phyloP scores from a whole-genome alignment of 1,284 basidiomycete genomes.

The Anthracocystis walkeri region DNA sequence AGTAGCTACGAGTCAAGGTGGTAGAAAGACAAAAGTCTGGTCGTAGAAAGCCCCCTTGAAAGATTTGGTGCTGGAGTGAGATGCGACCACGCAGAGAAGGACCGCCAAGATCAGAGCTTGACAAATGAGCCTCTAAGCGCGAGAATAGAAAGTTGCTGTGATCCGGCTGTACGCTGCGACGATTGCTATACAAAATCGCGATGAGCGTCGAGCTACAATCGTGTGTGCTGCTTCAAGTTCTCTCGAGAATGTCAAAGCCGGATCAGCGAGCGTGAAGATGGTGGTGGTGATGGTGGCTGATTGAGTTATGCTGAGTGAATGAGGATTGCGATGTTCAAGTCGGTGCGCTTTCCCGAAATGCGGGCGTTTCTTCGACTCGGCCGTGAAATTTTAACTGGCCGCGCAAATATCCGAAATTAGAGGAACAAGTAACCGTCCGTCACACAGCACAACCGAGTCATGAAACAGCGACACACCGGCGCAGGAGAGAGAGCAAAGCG shows the following conservation, averaged over 20 bases:
- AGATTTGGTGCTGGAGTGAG: no score
- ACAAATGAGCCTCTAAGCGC: background rate
- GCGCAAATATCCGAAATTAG: constrained; percentile 33
- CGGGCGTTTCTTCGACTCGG: constrained; percentile 37
- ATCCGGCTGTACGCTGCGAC: constrained; percentile 11
- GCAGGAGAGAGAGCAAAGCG: no score
- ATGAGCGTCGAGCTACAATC: background rate
- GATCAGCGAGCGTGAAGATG: constrained; percentile 9
- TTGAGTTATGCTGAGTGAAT: background rate
- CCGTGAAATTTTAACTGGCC: constrained; percentile 13
- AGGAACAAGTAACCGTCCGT: constrained; percentile 30
- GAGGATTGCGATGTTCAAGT: constrained; percentile 14
- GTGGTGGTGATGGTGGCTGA: constrained; percentile 5
- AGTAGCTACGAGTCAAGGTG: no score
- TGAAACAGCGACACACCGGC: constrained; percentile 13
- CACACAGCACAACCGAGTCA: constrained; percentile 19
- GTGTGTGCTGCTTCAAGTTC: background rate
- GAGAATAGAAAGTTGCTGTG: constrained; percentile 4
- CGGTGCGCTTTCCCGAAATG: background rate
- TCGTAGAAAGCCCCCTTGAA: no score
- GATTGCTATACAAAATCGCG: no score
- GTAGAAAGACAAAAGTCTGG: no score
- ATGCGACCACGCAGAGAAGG: no score
- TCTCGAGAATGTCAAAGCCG: background rate
- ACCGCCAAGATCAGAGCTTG: background rate